Conservation (phyloP, 2,329 filamentous ascomycete species). For the Neopestalotiopsis rosae region DNA sequence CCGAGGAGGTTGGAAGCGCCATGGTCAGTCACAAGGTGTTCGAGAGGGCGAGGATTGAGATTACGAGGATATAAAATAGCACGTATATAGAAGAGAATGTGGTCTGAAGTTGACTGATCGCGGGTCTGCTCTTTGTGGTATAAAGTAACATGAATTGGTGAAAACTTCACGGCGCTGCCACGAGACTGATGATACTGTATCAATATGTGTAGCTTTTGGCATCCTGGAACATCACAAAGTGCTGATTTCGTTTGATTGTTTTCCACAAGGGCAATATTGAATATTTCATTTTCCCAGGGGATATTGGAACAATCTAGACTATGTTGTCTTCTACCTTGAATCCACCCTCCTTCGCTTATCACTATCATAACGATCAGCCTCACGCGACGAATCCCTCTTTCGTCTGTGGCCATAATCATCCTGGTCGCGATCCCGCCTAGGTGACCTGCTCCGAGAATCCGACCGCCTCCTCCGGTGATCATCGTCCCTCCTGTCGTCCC, state of each 20-base stretch:
- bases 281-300: background rate
- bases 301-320: background rate
- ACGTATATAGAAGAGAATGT: no score
- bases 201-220: background rate
- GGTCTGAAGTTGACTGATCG: no score
- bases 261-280: no score
- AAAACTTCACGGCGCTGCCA: background rate
- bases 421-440: conserved; percentile 36
- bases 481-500: conserved; percentile 33
- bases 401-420: conserved; percentile 54
- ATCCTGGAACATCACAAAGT: no score
- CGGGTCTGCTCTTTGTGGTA: no score
- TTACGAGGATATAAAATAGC: conserved; percentile 71
- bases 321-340: conserved; percentile 33
- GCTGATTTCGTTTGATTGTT: no score
- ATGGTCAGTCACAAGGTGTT: conserved; percentile 78
- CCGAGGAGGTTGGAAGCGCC: conserved; percentile 61
- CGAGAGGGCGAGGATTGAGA: conserved; percentile 84
- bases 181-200: background rate
- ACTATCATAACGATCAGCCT: conserved; percentile 57
- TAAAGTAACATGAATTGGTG: background rate
- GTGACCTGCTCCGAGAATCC: conserved; percentile 60
- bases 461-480: conserved; percentile 41
- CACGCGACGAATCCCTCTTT: conserved; percentile 63
- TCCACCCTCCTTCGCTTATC: conserved; percentile 68